Percentiles rank a stretch among this genome's conserved stretches.
Evolutionary conservation across 1,139 yeast species (phyloP).

Genomic region (Hemisphaericaspora subhashii): DNA sequence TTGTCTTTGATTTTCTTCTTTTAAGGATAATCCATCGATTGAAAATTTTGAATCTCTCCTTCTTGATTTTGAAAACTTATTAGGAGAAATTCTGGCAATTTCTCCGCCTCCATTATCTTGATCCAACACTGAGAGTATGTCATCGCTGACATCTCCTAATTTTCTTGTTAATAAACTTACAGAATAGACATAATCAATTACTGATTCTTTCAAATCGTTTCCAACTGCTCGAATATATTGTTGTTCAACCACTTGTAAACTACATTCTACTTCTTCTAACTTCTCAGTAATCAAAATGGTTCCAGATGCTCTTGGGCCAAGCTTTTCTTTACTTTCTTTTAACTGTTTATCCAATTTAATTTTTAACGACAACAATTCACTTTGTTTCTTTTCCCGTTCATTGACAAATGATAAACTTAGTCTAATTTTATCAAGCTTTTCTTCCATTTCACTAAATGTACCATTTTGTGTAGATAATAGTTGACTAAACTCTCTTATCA

Average conservation of each 20-base stretch:
- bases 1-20: constrained; percentile 8
- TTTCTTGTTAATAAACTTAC: constrained; percentile 34
- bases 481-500: constrained; percentile 41
- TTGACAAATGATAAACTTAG: constrained; percentile 45
- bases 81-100: constrained; percentile 11
- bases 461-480: constrained; percentile 37
- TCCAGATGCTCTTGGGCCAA: constrained; percentile 45
- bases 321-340: constrained; percentile 42
- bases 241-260: constrained; percentile 49
- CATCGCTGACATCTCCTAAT: constrained; percentile 31
- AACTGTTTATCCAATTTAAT: constrained; percentile 34
- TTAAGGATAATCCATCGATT: neutral
- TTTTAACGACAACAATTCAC: constrained; percentile 33
- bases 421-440: constrained; percentile 42
- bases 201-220: constrained; percentile 42
- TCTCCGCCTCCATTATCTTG: constrained; percentile 1
- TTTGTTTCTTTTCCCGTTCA: constrained; percentile 51
- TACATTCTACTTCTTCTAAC: constrained; percentile 49
- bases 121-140: constrained; percentile 20
- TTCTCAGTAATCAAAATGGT: constrained; percentile 43
- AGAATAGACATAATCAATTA: constrained; percentile 41
- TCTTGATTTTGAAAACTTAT: constrained; percentile 11
- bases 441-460: constrained; percentile 29
- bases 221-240: constrained; percentile 51
- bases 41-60: constrained; percentile 5